Conservation (phyloP, 176 grass and related monocot genomes). For the bread wheat (Triticum aestivum) region DNA sequence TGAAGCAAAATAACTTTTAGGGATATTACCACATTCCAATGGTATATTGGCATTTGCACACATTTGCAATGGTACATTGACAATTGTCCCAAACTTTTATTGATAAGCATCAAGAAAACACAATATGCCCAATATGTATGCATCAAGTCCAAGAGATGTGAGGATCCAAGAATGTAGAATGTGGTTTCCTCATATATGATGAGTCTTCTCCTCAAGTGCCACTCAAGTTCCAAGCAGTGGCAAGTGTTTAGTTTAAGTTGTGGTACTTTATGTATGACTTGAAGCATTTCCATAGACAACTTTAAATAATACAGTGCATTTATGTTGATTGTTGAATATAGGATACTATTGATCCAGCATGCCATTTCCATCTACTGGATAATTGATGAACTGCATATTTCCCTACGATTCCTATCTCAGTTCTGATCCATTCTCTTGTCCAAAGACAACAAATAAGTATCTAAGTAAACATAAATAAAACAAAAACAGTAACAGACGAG, state of each 20-base stretch:
- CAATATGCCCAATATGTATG: background rate
- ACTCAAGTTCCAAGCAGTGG: background rate
- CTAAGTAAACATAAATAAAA: background rate
- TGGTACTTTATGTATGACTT: background rate
- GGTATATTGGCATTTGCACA: background rate
- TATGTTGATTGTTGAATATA: background rate
- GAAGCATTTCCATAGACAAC: background rate
- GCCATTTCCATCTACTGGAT: background rate
- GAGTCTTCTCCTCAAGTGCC: background rate
- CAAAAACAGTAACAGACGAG: background rate
- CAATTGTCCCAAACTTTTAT: background rate
- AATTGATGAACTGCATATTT: background rate
- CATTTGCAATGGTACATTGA: background rate
- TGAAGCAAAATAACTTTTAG: background rate
- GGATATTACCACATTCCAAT: background rate
- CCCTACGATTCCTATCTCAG: background rate
- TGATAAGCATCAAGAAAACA: background rate
- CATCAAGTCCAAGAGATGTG: background rate
- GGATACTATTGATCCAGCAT: background rate
- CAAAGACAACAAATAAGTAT: constrained; percentile 10
- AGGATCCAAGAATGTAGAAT: background rate
- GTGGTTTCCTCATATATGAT: background rate
- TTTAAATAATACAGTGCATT: background rate
- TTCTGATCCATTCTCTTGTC: background rate
- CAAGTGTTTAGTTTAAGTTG: background rate